Conservation (phyloP, 2,329 filamentous ascomycete species). For the Penicillium sp. region DNA sequence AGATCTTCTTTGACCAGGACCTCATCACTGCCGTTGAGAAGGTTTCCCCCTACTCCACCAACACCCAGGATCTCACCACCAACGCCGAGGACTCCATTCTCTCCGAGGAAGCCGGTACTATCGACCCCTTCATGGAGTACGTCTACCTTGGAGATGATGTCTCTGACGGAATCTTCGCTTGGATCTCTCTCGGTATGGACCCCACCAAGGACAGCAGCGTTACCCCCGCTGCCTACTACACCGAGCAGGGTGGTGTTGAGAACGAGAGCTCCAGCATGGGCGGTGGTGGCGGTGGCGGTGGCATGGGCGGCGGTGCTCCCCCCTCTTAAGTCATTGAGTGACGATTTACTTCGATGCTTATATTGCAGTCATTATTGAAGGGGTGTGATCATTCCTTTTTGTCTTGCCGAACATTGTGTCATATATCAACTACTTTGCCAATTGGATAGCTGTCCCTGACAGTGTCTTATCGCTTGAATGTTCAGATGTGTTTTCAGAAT, state of each 20-base stretch:
- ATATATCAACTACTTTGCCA: no score
- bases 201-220: slow-evolving; percentile 33
- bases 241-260: slow-evolving; percentile 37
- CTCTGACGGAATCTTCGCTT: slow-evolving; percentile 55
- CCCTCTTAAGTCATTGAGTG: background rate
- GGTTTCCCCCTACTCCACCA: slow-evolving; percentile 50
- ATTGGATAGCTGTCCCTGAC: no score
- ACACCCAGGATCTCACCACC: slow-evolving; percentile 50
- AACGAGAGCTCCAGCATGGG: slow-evolving; percentile 24
- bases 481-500: no score
- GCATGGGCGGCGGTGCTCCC: slow-evolving; percentile 3
- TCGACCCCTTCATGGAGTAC: slow-evolving; percentile 62
- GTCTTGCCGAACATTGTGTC: no score
- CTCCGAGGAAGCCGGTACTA: slow-evolving; percentile 52
- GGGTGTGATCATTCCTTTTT: no score
- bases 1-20: slow-evolving; percentile 65
- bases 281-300: slow-evolving; percentile 16
- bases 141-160: slow-evolving; percentile 57
- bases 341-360: no score
- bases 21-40: slow-evolving; percentile 56
- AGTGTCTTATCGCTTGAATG: no score
- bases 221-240: slow-evolving; percentile 33
- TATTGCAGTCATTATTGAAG: no score
- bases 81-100: slow-evolving; percentile 57
- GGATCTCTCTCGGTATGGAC: slow-evolving; percentile 57